These are phyloP conservation scores for Botrytis cinerea DNA, from an alignment of 2,329 filamentous ascomycete species.

Conservation along the genomic window DNA sequence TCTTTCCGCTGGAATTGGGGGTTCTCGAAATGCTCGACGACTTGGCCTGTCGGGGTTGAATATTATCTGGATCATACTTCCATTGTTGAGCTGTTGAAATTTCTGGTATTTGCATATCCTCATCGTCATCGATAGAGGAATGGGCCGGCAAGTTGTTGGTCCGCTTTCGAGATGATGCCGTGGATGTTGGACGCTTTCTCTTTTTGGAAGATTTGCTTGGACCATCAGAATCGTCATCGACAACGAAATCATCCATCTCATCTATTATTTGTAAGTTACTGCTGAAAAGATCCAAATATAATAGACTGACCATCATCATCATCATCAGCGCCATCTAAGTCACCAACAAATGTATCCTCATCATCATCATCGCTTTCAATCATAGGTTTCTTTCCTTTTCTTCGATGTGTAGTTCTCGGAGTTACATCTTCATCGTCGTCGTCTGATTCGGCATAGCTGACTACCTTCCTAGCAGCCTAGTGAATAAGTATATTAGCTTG, in stretches of 20 bases:
- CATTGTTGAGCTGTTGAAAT: constrained; percentile 80
- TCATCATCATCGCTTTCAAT: constrained; percentile 67
- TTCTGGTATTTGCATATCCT: constrained; percentile 56
- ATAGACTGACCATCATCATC: constrained; percentile 53
- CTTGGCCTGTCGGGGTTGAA: constrained; percentile 52
- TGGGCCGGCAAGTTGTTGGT: constrained; percentile 56
- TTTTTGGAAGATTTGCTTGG: constrained; percentile 62
- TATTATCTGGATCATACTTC: constrained; percentile 68
- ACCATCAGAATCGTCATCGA: constrained; percentile 77
- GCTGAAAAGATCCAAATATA: too few species aligned
- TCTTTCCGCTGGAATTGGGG: constrained; percentile 40
- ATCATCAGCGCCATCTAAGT: constrained; percentile 60
- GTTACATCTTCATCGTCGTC: constrained; percentile 74
- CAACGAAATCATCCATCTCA: constrained; percentile 86
- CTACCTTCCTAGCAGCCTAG: constrained; percentile 58
- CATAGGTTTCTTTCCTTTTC: constrained; percentile 56
- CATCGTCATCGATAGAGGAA: constrained; percentile 47
- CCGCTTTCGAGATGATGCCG: constrained; percentile 62
- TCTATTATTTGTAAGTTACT: constrained; percentile 42
- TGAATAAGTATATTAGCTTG: background rate
- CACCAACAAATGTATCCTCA: constrained; percentile 65
- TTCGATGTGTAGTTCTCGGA: constrained; percentile 44
- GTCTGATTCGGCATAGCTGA: constrained; percentile 85
- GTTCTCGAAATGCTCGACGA: constrained; percentile 44
- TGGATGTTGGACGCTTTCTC: constrained; percentile 58